Base-by-base conservation (phyloP, 345 rosid species). In the Boechera retrofracta region DNA sequence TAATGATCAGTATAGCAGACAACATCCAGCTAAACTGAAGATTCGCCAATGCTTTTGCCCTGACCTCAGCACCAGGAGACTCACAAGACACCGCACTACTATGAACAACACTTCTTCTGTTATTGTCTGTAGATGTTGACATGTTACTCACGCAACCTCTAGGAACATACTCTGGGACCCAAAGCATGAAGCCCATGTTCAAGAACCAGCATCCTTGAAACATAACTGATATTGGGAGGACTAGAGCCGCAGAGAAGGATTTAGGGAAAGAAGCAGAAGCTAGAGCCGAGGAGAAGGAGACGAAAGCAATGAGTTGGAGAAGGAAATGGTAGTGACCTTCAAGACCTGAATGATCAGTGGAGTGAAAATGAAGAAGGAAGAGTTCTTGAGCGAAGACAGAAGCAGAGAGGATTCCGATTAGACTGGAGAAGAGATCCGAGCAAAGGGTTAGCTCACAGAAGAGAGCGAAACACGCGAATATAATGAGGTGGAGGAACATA, bases 251-350 rank as follows among this genome's bases (percentile, higher is more conserved):
- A 0, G 84, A 78, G 53, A 94, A 91, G 38, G 83, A 82, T 67
- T 82, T 76, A 0, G 93, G 91, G 35, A 63, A 77, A 64, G 79
- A 74, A 41, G 86, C 77, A 5, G 86, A 81, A 36, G 88, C 84
- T 79, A 89, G 13, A 64, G 89, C 80, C 5, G 93, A 81, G 13
- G 86, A 11, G 6, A 94, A 82, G 32, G 97, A 90, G 38, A 82
- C 82, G 9, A 84, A 77, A 48, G 89, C 93, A 24, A 90, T 86
- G 44, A 94, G 85, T 83, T 91, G 98, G 75, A 94, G 76, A 49
- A 94, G 94, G 89, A 86, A 91, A 71, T 94, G 97, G 81, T 88
- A 94, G 66, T 91, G 97, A 54, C 98, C 96, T 84, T 91, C 96
- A 15, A 94, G 87, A 44, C 96, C 97, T 54, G 73, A 85, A 53